phyloP scores from a whole-genome alignment of 345 rosid species.

The Brassica incana region DNA sequence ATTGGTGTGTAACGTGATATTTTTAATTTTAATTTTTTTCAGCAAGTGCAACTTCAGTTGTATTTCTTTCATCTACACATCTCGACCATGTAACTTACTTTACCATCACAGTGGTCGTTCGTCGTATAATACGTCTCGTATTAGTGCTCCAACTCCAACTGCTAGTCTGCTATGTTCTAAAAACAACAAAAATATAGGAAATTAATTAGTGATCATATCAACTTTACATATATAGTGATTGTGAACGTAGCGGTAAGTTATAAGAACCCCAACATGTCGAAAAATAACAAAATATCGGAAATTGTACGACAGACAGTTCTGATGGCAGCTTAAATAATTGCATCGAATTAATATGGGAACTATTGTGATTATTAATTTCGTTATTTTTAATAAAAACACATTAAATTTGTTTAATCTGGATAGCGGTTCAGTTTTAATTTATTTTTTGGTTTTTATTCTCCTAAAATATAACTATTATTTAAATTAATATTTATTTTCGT shows the following conservation, averaged over 20 bases:
- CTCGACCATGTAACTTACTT: not conserved
- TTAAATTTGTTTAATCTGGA: too few species aligned
- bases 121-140: not conserved
- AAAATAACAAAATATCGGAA: slow-evolving; percentile 30
- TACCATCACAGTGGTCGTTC: not conserved
- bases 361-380: too few species aligned
- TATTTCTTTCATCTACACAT: not conserved
- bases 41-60: not conserved
- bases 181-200: not conserved
- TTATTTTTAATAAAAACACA: too few species aligned
- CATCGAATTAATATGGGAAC: not conserved
- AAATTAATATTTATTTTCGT: too few species aligned
- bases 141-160: not conserved
- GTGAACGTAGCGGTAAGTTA: not conserved
- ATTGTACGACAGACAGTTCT: slow-evolving; percentile 31
- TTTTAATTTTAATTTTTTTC: too few species aligned
- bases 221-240: not conserved
- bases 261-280: not conserved
- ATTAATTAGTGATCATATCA: too few species aligned
- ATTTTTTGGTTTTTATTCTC: too few species aligned
- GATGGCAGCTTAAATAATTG: slow-evolving; percentile 34
- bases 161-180: not conserved
- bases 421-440: too few species aligned
- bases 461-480: too few species aligned
- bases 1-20: not conserved